Evolutionary conservation across 306 rosid genomes (phyloP).

Genomic region (Oemleria cerasiformis): DNA sequence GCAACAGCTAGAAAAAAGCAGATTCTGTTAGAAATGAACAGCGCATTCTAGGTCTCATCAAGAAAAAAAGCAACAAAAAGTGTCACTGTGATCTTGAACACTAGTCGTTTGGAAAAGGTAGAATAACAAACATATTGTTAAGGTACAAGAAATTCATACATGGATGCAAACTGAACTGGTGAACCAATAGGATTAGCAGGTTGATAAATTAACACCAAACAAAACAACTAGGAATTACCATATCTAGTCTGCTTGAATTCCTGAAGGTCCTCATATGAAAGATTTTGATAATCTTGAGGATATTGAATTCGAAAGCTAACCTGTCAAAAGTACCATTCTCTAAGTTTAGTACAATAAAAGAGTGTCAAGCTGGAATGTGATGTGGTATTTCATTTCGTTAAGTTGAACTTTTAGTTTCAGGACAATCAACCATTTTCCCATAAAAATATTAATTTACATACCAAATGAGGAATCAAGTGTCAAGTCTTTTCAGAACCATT

Average conservation of each 20-base stretch:
- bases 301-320: conserved; percentile 94
- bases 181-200: not conserved
- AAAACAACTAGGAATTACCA: conserved; percentile 56
- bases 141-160: not conserved
- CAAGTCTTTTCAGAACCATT: not conserved
- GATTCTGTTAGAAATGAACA: conserved; percentile 25
- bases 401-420: conserved; percentile 11
- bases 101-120: conserved; percentile 5
- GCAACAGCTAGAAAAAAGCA: conserved; percentile 82
- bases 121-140: not conserved
- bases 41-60: conserved; percentile 20
- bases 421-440: not conserved
- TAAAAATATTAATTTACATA: not conserved
- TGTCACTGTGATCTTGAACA: not conserved
- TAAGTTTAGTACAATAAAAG: conserved; percentile 9
- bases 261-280: conserved; percentile 88
- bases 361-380: conserved; percentile 9
- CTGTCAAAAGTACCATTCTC: conserved; percentile 44
- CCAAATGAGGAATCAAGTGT: not conserved
- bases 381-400: conserved; percentile 13
- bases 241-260: conserved; percentile 97
- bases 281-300: conserved; percentile 91
- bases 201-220: not conserved
- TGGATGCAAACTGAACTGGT: not conserved
- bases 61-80: conserved; percentile 9